Evolutionary conservation across 2,329 filamentous ascomycete species (phyloP).

Genomic region (Paracorniculantispora psalliotae): DNA sequence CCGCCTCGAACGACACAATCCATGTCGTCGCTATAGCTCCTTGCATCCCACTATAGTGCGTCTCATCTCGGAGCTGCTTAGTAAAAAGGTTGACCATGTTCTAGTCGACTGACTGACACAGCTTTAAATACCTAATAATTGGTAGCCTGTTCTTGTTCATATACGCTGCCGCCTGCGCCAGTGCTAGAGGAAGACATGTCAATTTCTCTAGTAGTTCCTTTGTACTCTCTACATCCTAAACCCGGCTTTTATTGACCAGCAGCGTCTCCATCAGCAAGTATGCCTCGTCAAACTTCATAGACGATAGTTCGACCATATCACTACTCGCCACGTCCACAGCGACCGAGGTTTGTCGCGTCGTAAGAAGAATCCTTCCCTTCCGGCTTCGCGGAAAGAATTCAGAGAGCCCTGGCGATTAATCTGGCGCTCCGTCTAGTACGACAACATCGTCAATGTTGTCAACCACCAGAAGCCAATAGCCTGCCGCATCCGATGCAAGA

Average conservation of each 20-base stretch:
- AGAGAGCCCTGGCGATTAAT: slow-evolving; percentile 18
- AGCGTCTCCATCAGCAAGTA: slow-evolving; percentile 3
- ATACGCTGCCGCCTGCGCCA: slow-evolving; percentile 37
- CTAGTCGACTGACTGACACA: slow-evolving; percentile 27
- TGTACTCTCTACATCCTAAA: neutral
- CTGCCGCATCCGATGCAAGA: slow-evolving; percentile 22
- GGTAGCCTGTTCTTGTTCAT: slow-evolving; percentile 28
- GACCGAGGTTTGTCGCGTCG: slow-evolving; percentile 29
- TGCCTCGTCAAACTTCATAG: slow-evolving; percentile 7
- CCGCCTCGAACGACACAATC: slow-evolving; percentile 35
- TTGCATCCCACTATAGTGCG: slow-evolving; percentile 26
- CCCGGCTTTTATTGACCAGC: slow-evolving; percentile 1
- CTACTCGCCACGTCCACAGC: slow-evolving; percentile 23
- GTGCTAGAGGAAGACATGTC: slow-evolving; percentile 33
- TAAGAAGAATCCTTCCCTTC: slow-evolving; percentile 30
- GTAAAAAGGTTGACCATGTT: slow-evolving; percentile 15
- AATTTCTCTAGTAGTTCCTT: slow-evolving; percentile 22
- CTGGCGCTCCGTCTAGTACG: slow-evolving; percentile 20
- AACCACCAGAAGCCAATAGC: slow-evolving; percentile 34
- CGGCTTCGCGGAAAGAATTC: slow-evolving; percentile 25
- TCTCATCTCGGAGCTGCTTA: slow-evolving; percentile 30
- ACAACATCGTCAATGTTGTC: slow-evolving; percentile 36
- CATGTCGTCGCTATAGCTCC: slow-evolving; percentile 33
- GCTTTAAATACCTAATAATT: slow-evolving; percentile 28
- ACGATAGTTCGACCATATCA: slow-evolving; percentile 18